Base-by-base conservation (phyloP, 345 rosid genomes). In the Dovyalis caffra region DNA sequence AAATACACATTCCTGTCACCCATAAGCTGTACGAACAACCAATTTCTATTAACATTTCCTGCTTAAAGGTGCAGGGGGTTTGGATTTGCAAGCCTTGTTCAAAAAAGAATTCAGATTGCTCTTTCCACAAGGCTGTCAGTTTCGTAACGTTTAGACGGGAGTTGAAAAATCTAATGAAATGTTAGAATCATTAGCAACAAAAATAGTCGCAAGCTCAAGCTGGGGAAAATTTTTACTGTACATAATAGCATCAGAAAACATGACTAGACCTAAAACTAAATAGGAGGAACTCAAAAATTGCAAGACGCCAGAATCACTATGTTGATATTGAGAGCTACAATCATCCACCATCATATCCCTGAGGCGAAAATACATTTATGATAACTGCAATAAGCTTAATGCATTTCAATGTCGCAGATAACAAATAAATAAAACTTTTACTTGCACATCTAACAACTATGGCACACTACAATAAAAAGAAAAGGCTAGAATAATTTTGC, bases 381-480 rank as follows among this genome's bases (percentile, higher is more conserved):
- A 72, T 45, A 40, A 5, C 21, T 16, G 58, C 45, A 14, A 43
- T 14, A 0, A 11, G 43, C 69, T 28, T 29, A 70, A 29, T 58
- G 56, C 35, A 57, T 37, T 3, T 43, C 26, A 66, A 20, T 49
- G 15, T 47, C 58, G 31, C 57, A 69, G 23, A 71, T 25, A 76
- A 63, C 28, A 70, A 51, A 64, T 65, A 75, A 51, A 64, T 65
- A 75, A 49, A 72, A 38, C 64, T 72, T 70, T 43, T 76, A 78
- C 78, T 37, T 62, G 78, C 77, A 73, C 26, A 62, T 60, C 80
- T 79, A 76, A 62, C 37, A 72, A 23, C 81, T 71, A 79, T 58
- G n/a, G 64, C 34, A 64, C 53, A 77, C 67, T 81, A 73, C 57
- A 58, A 21, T 20, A 65, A 77, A 35, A 31, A 34, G 38, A 35